Evolutionary conservation across 441 rosid genomes (phyloP).

Genomic region (Rhodomyrtus psidioides): DNA sequence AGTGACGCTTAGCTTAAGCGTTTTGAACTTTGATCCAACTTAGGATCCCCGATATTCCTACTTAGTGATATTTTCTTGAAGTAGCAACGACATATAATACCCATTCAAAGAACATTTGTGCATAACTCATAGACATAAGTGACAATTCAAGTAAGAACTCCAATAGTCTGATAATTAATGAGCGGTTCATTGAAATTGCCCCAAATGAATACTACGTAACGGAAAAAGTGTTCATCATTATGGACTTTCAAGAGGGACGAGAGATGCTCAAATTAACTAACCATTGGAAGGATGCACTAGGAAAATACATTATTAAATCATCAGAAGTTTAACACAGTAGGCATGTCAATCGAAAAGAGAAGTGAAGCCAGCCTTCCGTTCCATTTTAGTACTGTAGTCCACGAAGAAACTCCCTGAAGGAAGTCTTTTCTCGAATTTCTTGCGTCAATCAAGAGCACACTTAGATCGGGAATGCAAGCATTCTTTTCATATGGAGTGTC

Average conservation of each 20-base stretch:
- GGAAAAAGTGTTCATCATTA: not conserved
- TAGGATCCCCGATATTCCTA: not conserved
- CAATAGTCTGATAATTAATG: not conserved
- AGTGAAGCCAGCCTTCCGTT: conserved; percentile 16
- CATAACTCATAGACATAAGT: not conserved
- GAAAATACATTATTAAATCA: not conserved
- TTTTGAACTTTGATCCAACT: not conserved
- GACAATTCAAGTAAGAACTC: not conserved
- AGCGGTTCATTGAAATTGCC: not conserved
- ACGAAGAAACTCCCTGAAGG: conserved; percentile 27
- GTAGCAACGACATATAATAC: not conserved
- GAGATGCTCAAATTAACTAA: not conserved
- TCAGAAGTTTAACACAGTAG: not conserved
- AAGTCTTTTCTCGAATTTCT: conserved; percentile 15
- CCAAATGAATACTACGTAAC: not conserved
- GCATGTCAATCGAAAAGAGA: not conserved
- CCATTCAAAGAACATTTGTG: not conserved
- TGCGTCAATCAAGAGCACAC: conserved; percentile 25
- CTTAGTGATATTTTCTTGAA: not conserved
- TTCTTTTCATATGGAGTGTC: conserved; percentile 23
- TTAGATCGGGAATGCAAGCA: conserved; percentile 26
- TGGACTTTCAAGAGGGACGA: not conserved
- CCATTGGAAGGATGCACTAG: not conserved
- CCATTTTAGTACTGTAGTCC: conserved; percentile 30
- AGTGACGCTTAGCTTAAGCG: not conserved